Evolutionary conservation across 164 flowering plant genomes (phyloP).

Genomic region (Macadamia tetraphylla): DNA sequence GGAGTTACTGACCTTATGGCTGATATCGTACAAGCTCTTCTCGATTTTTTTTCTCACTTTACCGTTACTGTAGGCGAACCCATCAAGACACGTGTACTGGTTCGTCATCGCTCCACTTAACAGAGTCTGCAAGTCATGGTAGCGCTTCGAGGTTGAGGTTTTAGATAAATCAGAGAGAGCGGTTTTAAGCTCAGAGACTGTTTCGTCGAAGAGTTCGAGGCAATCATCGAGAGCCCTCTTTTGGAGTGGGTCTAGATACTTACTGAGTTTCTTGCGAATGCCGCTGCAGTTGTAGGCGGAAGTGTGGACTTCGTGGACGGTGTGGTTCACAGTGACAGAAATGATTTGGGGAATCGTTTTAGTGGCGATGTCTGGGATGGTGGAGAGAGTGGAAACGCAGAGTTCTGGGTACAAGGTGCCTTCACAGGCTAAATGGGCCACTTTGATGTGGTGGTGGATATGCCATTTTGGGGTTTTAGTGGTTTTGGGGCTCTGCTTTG

Average conservation of each 20-base stretch:
- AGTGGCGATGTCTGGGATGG: conserved; percentile 43
- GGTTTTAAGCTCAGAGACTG: conserved; percentile 37
- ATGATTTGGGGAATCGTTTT: conserved; percentile 52
- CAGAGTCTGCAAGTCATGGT: conserved; percentile 44
- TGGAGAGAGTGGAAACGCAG: conserved; percentile 61
- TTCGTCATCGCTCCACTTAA: conserved; percentile 87
- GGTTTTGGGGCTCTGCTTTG: conserved; percentile 4
- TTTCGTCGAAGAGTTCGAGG: conserved; percentile 52
- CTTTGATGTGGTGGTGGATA: conserved; percentile 32
- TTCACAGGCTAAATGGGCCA: conserved; percentile 48
- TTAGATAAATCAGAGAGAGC: conserved; percentile 36
- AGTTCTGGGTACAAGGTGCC: conserved; percentile 68
- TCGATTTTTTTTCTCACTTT: conserved; percentile 31
- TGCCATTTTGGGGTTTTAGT: conserved; percentile 16
- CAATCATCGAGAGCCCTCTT: conserved; percentile 64
- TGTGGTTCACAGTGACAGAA: conserved; percentile 32
- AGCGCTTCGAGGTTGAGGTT: conserved; percentile 21
- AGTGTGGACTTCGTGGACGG: conserved; percentile 33
- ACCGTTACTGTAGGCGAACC: conserved; percentile 40
- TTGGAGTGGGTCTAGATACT: conserved; percentile 25
- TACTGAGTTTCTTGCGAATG: conserved; percentile 20
- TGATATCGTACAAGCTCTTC: conserved; percentile 28
- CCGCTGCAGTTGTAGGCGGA: conserved; percentile 45
- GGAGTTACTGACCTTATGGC: conserved; percentile 61
- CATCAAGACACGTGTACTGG: conserved; percentile 85